Evolutionary conservation across 2,329 filamentous ascomycete genomes (phyloP).

Genomic region (Phyllosticta citriasiana): DNA sequence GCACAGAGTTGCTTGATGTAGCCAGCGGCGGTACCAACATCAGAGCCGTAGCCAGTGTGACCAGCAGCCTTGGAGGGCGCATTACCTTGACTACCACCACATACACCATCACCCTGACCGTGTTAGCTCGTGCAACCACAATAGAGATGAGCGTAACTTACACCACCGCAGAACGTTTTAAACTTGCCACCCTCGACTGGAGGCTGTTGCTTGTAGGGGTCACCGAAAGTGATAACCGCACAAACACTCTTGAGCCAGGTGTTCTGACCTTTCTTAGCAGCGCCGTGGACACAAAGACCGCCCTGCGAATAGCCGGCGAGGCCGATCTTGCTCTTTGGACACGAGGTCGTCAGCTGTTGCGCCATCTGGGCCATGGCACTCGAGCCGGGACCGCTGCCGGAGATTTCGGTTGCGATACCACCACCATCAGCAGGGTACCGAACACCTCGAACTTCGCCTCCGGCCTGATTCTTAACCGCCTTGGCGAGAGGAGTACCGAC

Average conservation of each 20-base stretch:
- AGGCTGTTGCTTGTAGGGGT: conserved; percentile 22
- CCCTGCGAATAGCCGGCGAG: conserved; percentile 36
- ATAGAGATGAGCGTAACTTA: background rate
- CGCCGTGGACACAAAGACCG: conserved; percentile 24
- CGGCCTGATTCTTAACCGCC: conserved; percentile 34
- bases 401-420: conserved; percentile 21
- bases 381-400: background rate
- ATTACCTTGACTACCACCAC: conserved; percentile 12
- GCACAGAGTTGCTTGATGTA: conserved; percentile 14
- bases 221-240: conserved; percentile 27
- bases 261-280: background rate
- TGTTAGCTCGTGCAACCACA: background rate
- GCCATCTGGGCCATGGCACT: conserved; percentile 34
- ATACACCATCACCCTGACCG: conserved; percentile 18
- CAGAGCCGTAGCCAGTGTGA: conserved; percentile 22
- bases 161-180: conserved; percentile 2
- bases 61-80: conserved; percentile 15
- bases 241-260: conserved; percentile 12
- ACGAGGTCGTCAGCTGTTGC: conserved; percentile 29
- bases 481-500: conserved; percentile 43
- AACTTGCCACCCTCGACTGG: conserved; percentile 20
- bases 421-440: conserved; percentile 37
- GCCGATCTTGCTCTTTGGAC: conserved; percentile 37
- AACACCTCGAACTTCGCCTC: conserved; percentile 41
- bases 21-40: conserved; percentile 19